These are phyloP conservation scores for Saksenaea oblongispora DNA, from an alignment of 371 early-diverging fungal species.

Conservation along the genomic window DNA sequence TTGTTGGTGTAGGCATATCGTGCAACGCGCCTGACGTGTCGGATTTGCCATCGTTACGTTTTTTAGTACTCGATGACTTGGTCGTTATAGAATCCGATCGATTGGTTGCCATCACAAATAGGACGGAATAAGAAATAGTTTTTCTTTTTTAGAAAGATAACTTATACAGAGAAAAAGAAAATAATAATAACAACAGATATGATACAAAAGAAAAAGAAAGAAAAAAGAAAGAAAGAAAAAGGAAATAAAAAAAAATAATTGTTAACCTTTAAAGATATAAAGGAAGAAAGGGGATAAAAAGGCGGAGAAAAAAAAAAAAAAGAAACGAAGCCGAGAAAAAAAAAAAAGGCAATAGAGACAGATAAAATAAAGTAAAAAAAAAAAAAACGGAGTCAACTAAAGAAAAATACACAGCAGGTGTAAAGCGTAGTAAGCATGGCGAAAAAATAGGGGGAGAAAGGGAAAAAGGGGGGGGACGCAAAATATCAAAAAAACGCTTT, in stretches of 20 bases:
- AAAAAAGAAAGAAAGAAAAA: conserved; percentile 9
- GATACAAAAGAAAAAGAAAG: conserved; percentile 4
- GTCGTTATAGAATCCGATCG: conserved; percentile 13
- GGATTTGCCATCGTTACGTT: conserved; percentile 1
- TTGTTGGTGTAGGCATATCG: conserved; percentile 25
- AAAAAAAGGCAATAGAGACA: background rate
- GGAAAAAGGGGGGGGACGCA: background rate
- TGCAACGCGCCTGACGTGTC: background rate
- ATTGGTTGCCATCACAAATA: conserved; percentile 6
- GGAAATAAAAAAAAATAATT: conserved; percentile 5
- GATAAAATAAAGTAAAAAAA: background rate
- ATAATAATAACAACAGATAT: conserved; percentile 9
- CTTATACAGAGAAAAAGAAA: conserved; percentile 7
- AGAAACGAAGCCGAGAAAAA: conserved; percentile 9
- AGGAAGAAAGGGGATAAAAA: conserved; percentile 11
- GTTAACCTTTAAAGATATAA: conserved; percentile 12
- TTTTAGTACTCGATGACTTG: conserved; percentile 2
- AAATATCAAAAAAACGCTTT: background rate
- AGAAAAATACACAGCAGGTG: background rate
- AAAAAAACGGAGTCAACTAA: conserved; percentile 1
- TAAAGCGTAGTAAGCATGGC: background rate
- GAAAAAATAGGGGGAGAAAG: background rate
- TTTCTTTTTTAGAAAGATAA: conserved; percentile 19
- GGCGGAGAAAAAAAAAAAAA: conserved; percentile 7
- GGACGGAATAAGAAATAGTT: conserved; percentile 5